These are phyloP conservation scores for Fragaria iinumae DNA, from an alignment of 306 rosid genomes.

Conservation along the genomic window DNA sequence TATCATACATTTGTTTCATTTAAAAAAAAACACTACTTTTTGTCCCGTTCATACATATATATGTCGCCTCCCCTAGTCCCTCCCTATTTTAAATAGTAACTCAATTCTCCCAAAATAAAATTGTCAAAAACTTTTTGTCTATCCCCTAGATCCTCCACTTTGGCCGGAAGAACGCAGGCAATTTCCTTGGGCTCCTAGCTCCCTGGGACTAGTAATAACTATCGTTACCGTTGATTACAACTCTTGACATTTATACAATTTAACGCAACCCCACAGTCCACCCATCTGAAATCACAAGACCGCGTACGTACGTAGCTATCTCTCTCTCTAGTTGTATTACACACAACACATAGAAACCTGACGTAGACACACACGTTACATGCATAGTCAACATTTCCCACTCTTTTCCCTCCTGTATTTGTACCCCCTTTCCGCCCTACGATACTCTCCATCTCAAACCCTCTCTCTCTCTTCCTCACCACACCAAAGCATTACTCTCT, in stretches of 20 bases:
- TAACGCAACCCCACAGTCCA: neutral
- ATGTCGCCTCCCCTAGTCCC: too few species aligned
- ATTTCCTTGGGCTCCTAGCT: neutral
- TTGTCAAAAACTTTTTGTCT: neutral
- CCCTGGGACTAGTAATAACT: neutral
- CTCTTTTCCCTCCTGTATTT: constrained; percentile 4
- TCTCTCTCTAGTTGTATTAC: neutral
- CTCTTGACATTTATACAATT: neutral
- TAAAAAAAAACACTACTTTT: too few species aligned
- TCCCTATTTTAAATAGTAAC: too few species aligned
- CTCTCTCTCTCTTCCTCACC: neutral
- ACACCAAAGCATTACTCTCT: neutral
- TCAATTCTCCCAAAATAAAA: too few species aligned
- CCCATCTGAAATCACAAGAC: neutral
- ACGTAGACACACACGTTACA: neutral
- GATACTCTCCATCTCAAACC: neutral
- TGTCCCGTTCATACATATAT: too few species aligned
- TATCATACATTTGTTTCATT: too few species aligned
- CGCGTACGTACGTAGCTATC: neutral
- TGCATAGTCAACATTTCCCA: constrained; percentile 1
- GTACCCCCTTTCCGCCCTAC: neutral
- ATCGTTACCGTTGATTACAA: neutral
- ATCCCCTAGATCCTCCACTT: neutral
- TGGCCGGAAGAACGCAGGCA: neutral
- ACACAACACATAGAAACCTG: neutral